Evolutionary conservation across 805 yeast genomes (phyloP), one percentile per base, ranked within the genome.

Genomic region (Pichia kluyveri): DNA sequence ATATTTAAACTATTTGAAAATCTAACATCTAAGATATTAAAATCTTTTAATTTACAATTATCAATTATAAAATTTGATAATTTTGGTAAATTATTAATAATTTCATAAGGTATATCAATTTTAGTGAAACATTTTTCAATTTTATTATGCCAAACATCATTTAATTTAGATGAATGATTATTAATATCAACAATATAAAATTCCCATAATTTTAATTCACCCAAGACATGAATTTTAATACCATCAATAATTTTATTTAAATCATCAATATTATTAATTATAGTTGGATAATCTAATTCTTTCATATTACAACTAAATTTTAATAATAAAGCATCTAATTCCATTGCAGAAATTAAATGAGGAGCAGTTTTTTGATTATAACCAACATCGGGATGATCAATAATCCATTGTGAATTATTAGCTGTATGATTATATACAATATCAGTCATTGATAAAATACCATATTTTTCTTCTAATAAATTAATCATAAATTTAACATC

Each of bases 391-490:
- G 98, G 97, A 56, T 86, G 89, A 3, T 82, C 84, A 40, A 76
- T 67, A 34, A 93, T 66, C 99, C 99, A 91, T 0, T 59, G 65
- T 0, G 98, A 88, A 65, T 91, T 87, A 61, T 86, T 75, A 2
- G 98, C 96, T 0, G 98, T 91, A 61, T 91, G 99, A 62, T 91
- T 91, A 73, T 89, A 82, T 2, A 91, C 98, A 31, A 93, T 83
- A 65, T 91, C 99, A 1, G 96, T 87, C 69, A 91, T 70, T 0
- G 96, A 75, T 40, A 91, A 70, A 50, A 91, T 73, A 6, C 77
- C 77, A 56, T 83, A 72, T 27, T 82, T 68, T 19, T 68, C 55
- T 54, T 80, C 79, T 58, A 84, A 66, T 8, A 61, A 56, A 1
- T 63, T 45, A 5, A 85, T 76, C 60, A 86, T 69, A 5, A 60